phyloP scores from a whole-genome alignment of 306 rosid genomes.

The Quercus aquifolioides region DNA sequence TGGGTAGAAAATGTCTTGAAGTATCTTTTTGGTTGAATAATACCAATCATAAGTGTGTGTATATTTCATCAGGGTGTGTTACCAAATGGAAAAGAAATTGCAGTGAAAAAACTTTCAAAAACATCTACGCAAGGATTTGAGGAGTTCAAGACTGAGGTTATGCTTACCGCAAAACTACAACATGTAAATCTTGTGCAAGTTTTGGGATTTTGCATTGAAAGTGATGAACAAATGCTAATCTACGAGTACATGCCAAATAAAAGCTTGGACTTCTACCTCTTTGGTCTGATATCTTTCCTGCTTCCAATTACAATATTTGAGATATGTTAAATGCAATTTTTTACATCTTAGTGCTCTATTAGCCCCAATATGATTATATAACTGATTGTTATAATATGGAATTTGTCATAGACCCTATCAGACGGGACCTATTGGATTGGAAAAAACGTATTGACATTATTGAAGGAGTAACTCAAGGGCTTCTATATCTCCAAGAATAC shows the following conservation, averaged over 20 bases:
- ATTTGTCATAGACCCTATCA: too few relatives aligned
- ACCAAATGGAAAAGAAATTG: constrained; percentile 30
- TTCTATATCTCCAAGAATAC: too few relatives aligned
- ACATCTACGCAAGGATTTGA: constrained; percentile 44
- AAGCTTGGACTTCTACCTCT: constrained; percentile 44
- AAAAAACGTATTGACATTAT: too few relatives aligned
- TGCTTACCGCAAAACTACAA: constrained; percentile 39
- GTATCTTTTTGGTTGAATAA: background rate
- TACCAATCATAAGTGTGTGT: background rate
- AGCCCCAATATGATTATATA: too few relatives aligned
- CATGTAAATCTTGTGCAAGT: constrained; percentile 45
- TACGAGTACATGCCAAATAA: constrained; percentile 51
- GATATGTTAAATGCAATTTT: background rate
- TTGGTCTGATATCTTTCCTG: constrained; percentile 13
- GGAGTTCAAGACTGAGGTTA: constrained; percentile 51
- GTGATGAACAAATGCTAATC: constrained; percentile 41
- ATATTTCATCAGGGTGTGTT: constrained; percentile 20
- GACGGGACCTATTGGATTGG: too few relatives aligned
- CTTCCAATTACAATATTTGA: background rate
- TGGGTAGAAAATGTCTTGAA: background rate
- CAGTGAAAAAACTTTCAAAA: constrained; percentile 46
- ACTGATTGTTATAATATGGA: too few relatives aligned
- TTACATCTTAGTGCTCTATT: too few relatives aligned
- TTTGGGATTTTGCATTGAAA: constrained; percentile 35
- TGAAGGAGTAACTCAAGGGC: too few relatives aligned